phyloP scores from a whole-genome alignment of 805 yeast genomes.

The Candida ficus region DNA sequence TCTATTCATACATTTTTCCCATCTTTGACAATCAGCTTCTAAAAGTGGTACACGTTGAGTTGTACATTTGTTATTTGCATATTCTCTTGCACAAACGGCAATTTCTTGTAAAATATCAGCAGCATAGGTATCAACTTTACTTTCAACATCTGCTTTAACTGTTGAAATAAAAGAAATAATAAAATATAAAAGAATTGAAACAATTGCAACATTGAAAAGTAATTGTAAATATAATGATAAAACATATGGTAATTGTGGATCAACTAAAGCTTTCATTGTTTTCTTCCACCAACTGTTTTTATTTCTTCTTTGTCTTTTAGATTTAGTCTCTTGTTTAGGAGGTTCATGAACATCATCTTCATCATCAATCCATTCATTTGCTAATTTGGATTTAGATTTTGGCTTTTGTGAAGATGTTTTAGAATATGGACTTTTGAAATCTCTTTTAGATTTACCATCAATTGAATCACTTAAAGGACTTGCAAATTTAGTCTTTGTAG shows the following conservation, averaged over 20 bases:
- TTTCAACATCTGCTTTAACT: constrained; percentile 63
- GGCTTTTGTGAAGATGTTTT: too few species aligned
- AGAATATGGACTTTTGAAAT: constrained; percentile 18
- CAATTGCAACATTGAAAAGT: constrained; percentile 48
- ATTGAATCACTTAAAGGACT: constrained; percentile 23
- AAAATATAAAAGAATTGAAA: constrained; percentile 46
- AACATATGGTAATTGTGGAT: constrained; percentile 50
- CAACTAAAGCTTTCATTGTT: constrained; percentile 23
- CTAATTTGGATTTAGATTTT: constrained; percentile 6
- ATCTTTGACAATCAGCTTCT: constrained; percentile 60
- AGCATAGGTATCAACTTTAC: constrained; percentile 59
- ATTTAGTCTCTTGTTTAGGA: background rate
- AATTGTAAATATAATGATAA: constrained; percentile 62
- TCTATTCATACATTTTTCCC: constrained; percentile 80
- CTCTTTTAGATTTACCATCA: constrained; percentile 13
- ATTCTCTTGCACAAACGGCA: constrained; percentile 63
- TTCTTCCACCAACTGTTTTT: constrained; percentile 7
- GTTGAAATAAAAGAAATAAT: constrained; percentile 48
- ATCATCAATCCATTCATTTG: constrained; percentile 21
- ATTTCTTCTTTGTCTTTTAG: constrained; percentile 6
- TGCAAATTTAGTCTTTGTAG: constrained; percentile 14
- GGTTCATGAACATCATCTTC: constrained; percentile 10
- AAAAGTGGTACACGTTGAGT: constrained; percentile 68
- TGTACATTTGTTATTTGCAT: constrained; percentile 68
- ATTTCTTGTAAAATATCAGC: constrained; percentile 59